phyloP scores from a whole-genome alignment of 2,329 filamentous ascomycete species.

The Neofusicoccum cordaticola region DNA sequence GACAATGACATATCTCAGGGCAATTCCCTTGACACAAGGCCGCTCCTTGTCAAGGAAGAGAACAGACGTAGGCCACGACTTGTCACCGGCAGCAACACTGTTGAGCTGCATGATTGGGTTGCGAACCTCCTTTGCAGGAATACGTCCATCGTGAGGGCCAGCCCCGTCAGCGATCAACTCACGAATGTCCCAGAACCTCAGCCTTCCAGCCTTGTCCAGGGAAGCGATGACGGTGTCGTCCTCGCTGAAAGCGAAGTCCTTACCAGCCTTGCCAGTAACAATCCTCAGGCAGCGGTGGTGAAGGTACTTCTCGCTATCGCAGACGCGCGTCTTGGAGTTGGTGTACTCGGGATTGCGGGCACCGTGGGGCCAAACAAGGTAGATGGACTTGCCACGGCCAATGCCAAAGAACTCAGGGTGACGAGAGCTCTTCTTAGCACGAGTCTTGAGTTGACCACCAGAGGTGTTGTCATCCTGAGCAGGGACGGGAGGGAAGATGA shows the following conservation, averaged over 20 bases:
- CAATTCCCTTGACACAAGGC: slow-evolving; percentile 84
- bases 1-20: slow-evolving; percentile 91
- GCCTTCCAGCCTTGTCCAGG: slow-evolving; percentile 90
- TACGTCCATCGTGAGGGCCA: slow-evolving; percentile 21
- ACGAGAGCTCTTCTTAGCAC: slow-evolving; percentile 82
- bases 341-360: slow-evolving; percentile 53
- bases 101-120: slow-evolving; percentile 82
- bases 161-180: slow-evolving; percentile 55
- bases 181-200: slow-evolving; percentile 98
- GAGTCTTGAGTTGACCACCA: slow-evolving; percentile 90
- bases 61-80: slow-evolving; percentile 95
- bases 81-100: slow-evolving; percentile 83
- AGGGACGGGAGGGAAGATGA: slow-evolving; percentile 83
- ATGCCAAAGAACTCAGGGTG: slow-evolving; percentile 95
- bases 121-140: slow-evolving; percentile 67
- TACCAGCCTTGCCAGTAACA: slow-evolving; percentile 94
- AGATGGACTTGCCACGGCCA: slow-evolving; percentile 92
- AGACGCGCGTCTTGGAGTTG: slow-evolving; percentile 54
- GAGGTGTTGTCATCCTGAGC: slow-evolving; percentile 86
- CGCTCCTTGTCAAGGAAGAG: slow-evolving; percentile 94
- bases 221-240: slow-evolving; percentile 94
- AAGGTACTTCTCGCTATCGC: slow-evolving; percentile 84
- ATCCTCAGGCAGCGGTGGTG: slow-evolving; percentile 88
- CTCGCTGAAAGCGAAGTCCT: slow-evolving; percentile 96
- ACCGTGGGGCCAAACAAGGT: slow-evolving; percentile 68